phyloP scores from a whole-genome alignment of 805 yeast genomes.

The Jamesozyma gamospora region DNA sequence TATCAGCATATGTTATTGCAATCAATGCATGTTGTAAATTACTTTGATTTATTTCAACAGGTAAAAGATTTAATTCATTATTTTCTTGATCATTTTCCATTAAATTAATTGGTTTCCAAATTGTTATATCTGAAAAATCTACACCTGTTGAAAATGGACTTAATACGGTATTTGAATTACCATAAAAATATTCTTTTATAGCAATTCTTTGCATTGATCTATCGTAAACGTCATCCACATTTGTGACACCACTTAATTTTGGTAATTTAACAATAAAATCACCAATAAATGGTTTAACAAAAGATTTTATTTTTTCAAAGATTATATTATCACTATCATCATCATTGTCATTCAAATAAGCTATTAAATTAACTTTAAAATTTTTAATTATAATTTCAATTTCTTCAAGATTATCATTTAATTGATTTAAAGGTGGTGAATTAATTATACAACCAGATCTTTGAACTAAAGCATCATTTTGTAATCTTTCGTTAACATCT shows the following conservation, averaged over 20 bases:
- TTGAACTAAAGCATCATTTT: conserved; percentile 22
- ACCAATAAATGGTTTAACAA: conserved; percentile 7
- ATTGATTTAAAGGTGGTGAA: conserved; percentile 20
- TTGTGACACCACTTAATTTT: conserved; percentile 68
- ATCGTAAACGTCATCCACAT: conserved; percentile 55
- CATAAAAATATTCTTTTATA: conserved; percentile 86
- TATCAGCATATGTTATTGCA: conserved; percentile 48
- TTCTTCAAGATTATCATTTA: conserved; percentile 8
- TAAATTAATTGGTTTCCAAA: conserved; percentile 45
- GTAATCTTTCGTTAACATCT: conserved; percentile 30
- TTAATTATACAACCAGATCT: conserved; percentile 28
- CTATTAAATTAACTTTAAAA: conserved; percentile 18
- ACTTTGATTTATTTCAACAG: conserved; percentile 39
- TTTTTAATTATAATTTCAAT: conserved; percentile 11
- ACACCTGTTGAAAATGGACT: conserved; percentile 82
- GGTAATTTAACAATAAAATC: conserved; percentile 44
- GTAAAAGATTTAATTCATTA: conserved; percentile 16
- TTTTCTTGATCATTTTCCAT: conserved; percentile 15
- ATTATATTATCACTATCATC: conserved; percentile 8
- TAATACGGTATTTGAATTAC: conserved; percentile 51
- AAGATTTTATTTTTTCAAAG: conserved; percentile 10
- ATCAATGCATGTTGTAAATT: conserved; percentile 67
- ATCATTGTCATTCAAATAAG: conserved; percentile 10
- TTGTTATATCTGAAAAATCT: conserved; percentile 48
- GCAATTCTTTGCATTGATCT: conserved; percentile 66